A percentile compares a stretch with the other conserved stretches of the same genome.
Conservation (phyloP, 2,329 filamentous ascomycete species). For the Emmonsiellopsis sp. region DNA sequence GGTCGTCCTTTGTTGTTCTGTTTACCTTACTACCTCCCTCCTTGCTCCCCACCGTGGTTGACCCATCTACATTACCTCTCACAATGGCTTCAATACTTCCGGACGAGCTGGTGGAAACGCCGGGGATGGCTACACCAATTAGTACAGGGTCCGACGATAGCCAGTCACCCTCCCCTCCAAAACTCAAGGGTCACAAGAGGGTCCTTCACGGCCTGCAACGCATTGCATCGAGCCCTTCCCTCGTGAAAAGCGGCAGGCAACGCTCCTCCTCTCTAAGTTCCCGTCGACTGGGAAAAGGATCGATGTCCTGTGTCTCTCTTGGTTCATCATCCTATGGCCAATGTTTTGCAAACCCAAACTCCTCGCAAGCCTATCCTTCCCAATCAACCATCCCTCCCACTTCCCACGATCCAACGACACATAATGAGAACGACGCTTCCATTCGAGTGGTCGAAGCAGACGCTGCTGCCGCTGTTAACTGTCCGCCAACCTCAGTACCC, state of each 20-base stretch:
- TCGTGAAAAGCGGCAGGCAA: conserved; percentile 54
- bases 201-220: conserved; percentile 66
- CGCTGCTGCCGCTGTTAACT: conserved; percentile 26
- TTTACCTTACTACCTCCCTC: too few species aligned
- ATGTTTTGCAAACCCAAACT: conserved; percentile 46
- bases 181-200: conserved; percentile 59
- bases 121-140: conserved; percentile 23
- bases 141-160: conserved; percentile 29
- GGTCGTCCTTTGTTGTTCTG: too few species aligned
- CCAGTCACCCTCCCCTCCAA: conserved; percentile 38
- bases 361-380: conserved; percentile 47
- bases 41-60: too few species aligned
- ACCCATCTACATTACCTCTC: neutral
- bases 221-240: conserved; percentile 69
- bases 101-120: conserved; percentile 22
- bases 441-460: conserved; percentile 46
- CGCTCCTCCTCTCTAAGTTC: conserved; percentile 52
- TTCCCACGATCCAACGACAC: conserved; percentile 36
- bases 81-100: conserved; percentile 20
- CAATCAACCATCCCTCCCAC: conserved; percentile 43
- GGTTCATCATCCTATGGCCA: conserved; percentile 43
- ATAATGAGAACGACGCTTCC: conserved; percentile 46
- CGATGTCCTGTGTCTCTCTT: conserved; percentile 56
- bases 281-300: conserved; percentile 52
- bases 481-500: conserved; percentile 43